phyloP scores from a whole-genome alignment of 2,329 filamentous ascomycete species.

The Ophiostoma perfectum region DNA sequence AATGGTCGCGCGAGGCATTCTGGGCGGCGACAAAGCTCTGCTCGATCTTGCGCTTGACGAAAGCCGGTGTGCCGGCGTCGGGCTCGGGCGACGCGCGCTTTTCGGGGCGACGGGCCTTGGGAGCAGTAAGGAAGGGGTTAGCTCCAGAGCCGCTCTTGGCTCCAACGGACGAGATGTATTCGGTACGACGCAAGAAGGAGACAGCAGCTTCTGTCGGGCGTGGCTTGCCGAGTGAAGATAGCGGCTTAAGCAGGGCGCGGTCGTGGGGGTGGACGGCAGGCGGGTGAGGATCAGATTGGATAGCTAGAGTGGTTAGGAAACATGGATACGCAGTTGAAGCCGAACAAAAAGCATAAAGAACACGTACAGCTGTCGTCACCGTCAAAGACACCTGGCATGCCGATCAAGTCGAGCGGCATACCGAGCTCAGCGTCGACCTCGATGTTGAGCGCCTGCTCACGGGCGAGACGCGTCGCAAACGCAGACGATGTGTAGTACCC shows the following conservation, averaged over 20 bases:
- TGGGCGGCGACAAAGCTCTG: conserved; percentile 54
- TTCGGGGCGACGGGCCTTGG: conserved; percentile 35
- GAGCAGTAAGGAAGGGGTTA: conserved; percentile 11
- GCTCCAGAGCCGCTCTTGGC: conserved; percentile 38
- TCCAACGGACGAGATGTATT: conserved; percentile 73
- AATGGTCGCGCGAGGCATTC: conserved; percentile 52
- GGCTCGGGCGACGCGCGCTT: conserved; percentile 35
- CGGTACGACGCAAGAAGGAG: conserved; percentile 90
- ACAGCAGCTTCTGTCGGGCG: conserved; percentile 71
- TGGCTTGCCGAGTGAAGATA: conserved; percentile 79
- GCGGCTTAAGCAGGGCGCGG: conserved; percentile 72
- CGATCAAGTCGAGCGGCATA: conserved; percentile 93
- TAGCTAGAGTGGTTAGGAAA: conserved; percentile 49
- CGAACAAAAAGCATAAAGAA: background rate
- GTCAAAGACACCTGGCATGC: conserved; percentile 90
- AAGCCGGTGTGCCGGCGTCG: conserved; percentile 58
- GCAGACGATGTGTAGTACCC: conserved; percentile 85
- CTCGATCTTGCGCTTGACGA: conserved; percentile 63
- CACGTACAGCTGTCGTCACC: conserved; percentile 83
- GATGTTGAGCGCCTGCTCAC: conserved; percentile 91
- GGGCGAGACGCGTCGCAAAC: conserved; percentile 81
- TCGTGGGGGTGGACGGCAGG: conserved; percentile 77
- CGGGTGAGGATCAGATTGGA: conserved; percentile 68
- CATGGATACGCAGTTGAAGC: background rate
- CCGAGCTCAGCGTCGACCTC: conserved; percentile 96